phyloP scores from a whole-genome alignment of 2,329 filamentous ascomycete genomes.

The Colletotrichum cordylinicola region DNA sequence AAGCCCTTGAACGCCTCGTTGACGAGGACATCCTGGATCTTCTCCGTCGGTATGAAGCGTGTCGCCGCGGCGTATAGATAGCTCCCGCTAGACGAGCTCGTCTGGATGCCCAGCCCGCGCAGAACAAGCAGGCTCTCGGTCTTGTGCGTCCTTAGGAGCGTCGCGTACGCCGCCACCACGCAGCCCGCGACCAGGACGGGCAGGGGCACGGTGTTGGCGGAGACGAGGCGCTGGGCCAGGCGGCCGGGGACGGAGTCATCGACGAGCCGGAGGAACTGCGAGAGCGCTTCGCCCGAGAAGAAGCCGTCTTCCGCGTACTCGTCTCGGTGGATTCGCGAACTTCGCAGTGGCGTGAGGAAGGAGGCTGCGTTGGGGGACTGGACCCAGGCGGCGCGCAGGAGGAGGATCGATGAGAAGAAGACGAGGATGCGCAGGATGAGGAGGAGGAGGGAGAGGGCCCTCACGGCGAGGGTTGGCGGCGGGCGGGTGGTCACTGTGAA shows the following conservation, averaged over 20 bases:
- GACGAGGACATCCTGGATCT: constrained; percentile 92
- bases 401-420: constrained; percentile 42
- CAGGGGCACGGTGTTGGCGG: constrained; percentile 35
- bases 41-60: constrained; percentile 82
- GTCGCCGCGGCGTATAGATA: constrained; percentile 61
- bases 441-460: constrained; percentile 49
- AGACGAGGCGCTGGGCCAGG: constrained; percentile 36
- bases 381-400: constrained; percentile 54
- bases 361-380: constrained; percentile 32
- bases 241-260: constrained; percentile 36
- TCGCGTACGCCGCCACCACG: constrained; percentile 44
- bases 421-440: constrained; percentile 48
- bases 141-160: constrained; percentile 54
- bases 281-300: constrained; percentile 24
- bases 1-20: constrained; percentile 95
- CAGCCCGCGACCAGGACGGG: constrained; percentile 45
- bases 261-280: constrained; percentile 29
- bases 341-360: background rate
- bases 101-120: constrained; percentile 89
- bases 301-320: background rate
- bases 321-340: constrained; percentile 13
- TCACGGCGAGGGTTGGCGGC: constrained; percentile 51
- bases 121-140: constrained; percentile 90
- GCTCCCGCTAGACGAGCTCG: constrained; percentile 71
- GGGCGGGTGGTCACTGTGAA: constrained; percentile 90